These are phyloP conservation scores for Physaria fendleri DNA, from an alignment of 345 rosid species.

Conservation along the genomic window DNA sequence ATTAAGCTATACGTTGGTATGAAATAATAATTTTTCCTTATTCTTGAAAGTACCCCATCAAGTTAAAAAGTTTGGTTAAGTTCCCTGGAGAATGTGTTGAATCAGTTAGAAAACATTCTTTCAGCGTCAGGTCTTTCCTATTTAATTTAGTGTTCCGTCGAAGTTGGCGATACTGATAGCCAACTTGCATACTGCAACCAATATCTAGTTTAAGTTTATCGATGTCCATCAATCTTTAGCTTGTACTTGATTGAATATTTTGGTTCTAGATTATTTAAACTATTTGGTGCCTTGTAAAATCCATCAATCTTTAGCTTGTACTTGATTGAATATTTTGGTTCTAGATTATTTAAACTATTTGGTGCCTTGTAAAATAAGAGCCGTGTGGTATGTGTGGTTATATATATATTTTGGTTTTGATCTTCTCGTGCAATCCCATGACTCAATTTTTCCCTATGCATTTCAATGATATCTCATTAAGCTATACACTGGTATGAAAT, in stretches of 20 bases:
- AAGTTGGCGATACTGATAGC: not conserved
- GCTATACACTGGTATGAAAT: not conserved
- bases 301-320: slow-evolving; percentile 75
- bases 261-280: slow-evolving; percentile 5
- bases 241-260: not conserved
- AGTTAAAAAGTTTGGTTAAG: not conserved
- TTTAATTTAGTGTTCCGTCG: not conserved
- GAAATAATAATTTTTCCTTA: not conserved
- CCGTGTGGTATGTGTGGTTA: slow-evolving; percentile 61
- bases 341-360: slow-evolving; percentile 4
- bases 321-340: not conserved
- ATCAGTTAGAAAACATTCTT: no score
- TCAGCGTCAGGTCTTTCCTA: not conserved
- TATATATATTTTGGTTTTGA: slow-evolving; percentile 3
- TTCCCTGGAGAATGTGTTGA: not conserved
- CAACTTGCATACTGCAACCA: not conserved
- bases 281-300: slow-evolving; percentile 16
- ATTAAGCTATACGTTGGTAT: not conserved
- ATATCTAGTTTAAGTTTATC: not conserved
- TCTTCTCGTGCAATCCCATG: slow-evolving; percentile 5
- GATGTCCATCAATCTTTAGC: no score
- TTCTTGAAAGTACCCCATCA: not conserved
- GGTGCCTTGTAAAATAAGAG: slow-evolving; percentile 34
- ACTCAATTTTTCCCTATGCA: not conserved
- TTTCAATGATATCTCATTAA: slow-evolving; percentile 9